These are phyloP conservation scores for Gossypium turneri DNA, from an alignment of 345 rosid genomes.

Conservation along the genomic window DNA sequence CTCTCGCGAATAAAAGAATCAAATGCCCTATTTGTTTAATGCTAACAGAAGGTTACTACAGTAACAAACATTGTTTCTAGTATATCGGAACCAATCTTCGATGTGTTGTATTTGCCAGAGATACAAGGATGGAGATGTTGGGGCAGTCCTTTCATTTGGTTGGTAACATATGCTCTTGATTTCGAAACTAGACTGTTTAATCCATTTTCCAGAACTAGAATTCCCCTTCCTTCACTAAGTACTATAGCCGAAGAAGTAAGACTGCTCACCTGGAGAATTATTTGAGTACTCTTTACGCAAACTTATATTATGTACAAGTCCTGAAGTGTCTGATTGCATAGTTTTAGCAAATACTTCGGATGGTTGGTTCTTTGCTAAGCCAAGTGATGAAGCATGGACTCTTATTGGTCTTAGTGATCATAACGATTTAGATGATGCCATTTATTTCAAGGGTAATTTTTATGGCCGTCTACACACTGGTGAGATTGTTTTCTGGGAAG, in stretches of 20 bases:
- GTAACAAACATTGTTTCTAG: not conserved
- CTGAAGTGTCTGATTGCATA: not conserved
- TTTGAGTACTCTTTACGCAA: not conserved
- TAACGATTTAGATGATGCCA: not conserved
- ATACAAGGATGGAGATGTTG: not conserved
- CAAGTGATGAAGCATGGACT: not conserved
- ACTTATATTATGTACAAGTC: not conserved
- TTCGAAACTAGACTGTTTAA: not conserved
- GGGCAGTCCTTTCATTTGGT: constrained; percentile 2
- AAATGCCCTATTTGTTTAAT: not conserved
- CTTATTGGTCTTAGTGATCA: not conserved
- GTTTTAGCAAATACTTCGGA: not conserved
- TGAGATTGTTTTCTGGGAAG: not conserved
- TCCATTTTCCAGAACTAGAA: not conserved
- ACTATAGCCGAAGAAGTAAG: not conserved
- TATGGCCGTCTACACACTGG: not conserved
- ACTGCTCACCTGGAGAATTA: not conserved
- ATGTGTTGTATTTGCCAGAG: not conserved
- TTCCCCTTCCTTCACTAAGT: not conserved
- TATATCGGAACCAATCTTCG: not conserved
- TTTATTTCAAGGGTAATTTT: not conserved
- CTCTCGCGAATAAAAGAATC: not conserved
- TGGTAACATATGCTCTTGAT: not conserved
- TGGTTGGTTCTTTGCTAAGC: not conserved
- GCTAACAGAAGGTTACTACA: not conserved